phyloP scores from a whole-genome alignment of 768 basidiomycete genomes.

The Leucosporidium creatinivorum region DNA sequence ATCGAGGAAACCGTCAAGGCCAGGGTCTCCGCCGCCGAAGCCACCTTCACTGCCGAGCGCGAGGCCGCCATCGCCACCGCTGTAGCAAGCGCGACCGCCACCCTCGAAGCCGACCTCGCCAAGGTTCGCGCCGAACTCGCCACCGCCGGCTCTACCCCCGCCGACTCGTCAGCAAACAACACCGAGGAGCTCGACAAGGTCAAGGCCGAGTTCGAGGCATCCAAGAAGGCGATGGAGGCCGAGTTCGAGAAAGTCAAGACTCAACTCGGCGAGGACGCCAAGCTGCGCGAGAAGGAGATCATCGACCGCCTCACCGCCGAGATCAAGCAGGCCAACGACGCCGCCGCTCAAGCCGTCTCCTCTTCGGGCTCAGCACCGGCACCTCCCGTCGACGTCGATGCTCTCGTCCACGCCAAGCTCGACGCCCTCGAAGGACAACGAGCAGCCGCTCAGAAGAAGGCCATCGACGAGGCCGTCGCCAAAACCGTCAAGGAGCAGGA shows the following conservation, averaged over 20 bases:
- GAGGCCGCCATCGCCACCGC: constrained; percentile 28
- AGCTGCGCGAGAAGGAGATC: constrained; percentile 44
- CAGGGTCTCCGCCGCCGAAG: constrained; percentile 22
- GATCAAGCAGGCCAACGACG: constrained; percentile 19
- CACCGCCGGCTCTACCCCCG: background rate
- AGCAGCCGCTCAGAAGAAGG: constrained; percentile 23
- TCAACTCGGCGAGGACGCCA: constrained; percentile 42
- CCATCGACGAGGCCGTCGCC: constrained; percentile 38
- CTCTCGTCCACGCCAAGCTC: constrained; percentile 52
- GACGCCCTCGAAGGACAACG: constrained; percentile 48
- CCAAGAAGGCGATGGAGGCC: constrained; percentile 42
- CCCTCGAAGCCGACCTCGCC: constrained; percentile 31
- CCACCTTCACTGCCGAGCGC: constrained; percentile 24
- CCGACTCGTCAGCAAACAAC: constrained; percentile 22
- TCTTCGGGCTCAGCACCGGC: constrained; percentile 3
- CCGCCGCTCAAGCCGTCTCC: background rate
- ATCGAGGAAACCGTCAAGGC: constrained; percentile 15
- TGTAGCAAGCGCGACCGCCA: constrained; percentile 34
- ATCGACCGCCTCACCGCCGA: constrained; percentile 30
- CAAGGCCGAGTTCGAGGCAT: constrained; percentile 47
- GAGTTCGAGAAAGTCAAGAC: constrained; percentile 35
- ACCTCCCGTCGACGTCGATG: constrained; percentile 34
- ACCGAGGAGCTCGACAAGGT: constrained; percentile 25
- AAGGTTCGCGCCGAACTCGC: constrained; percentile 11
- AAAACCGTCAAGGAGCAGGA: constrained; percentile 25